These are phyloP conservation scores for Serpula lacrymans DNA, from an alignment of 768 basidiomycete genomes.

Conservation along the genomic window DNA sequence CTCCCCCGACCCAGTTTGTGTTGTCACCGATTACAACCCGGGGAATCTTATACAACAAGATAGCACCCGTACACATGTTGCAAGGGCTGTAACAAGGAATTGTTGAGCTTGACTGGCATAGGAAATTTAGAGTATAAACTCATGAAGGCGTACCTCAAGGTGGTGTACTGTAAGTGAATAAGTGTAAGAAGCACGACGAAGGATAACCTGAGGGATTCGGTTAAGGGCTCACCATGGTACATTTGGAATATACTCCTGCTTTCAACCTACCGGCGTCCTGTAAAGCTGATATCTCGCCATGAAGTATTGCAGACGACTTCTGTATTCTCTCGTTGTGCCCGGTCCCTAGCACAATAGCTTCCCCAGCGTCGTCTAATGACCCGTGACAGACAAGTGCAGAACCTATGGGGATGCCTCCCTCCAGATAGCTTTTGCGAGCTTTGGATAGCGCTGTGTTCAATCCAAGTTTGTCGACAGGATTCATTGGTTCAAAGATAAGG, in stretches of 20 bases:
- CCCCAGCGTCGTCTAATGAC: background rate
- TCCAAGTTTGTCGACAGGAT: constrained; percentile 26
- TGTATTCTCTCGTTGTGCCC: constrained; percentile 46
- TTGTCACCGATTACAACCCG: constrained; percentile 69
- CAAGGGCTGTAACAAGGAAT: constrained; percentile 45
- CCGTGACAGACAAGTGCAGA: constrained; percentile 40
- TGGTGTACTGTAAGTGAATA: constrained; percentile 31
- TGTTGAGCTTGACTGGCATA: constrained; percentile 2
- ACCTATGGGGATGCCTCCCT: constrained; percentile 66
- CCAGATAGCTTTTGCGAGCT: constrained; percentile 42
- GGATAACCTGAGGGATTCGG: background rate
- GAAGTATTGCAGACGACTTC: constrained; percentile 38
- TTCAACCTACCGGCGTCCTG: constrained; percentile 51
- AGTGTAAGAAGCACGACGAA: background rate
- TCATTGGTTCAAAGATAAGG: constrained; percentile 6
- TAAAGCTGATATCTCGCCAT: constrained; percentile 48
- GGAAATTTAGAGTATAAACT: no score
- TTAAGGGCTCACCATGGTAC: constrained; percentile 43
- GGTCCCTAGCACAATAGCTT: constrained; percentile 34
- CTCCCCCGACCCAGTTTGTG: constrained; percentile 48
- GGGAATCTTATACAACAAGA: constrained; percentile 60
- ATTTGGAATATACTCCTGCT: constrained; percentile 40
- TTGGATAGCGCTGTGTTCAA: constrained; percentile 34
- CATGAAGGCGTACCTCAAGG: constrained; percentile 29
- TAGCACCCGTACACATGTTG: constrained; percentile 63